Evolutionary conservation across 768 basidiomycete genomes (phyloP), one percentile per base, ranked within the genome.

Genomic region (Phanerochaete carnosa): DNA sequence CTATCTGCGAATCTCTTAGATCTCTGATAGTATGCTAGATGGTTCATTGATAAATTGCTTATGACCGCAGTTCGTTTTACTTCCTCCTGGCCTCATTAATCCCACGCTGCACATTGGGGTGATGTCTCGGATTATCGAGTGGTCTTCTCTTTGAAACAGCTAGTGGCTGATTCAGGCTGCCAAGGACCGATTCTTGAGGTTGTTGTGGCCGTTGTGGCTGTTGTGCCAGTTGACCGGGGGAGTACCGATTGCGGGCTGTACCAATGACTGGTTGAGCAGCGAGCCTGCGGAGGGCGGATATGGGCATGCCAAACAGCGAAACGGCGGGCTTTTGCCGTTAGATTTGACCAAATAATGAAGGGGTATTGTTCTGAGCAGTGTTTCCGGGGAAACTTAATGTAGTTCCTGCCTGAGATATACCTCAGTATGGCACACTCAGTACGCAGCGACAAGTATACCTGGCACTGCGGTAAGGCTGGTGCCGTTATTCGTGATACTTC

Each of bases 341-440:
- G 2, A 37, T 59, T 56, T 71, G 73, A 13, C 76, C 77, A 49
- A 80, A 80, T 32, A 77, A 59, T 43, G 74, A 67, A 3, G 59
- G 46, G 13, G 45, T 58, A 61, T 52, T 30, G 57, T 56, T 45
- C 45, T 52, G 60, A n/a, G 59, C 55, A 4, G 57, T 64, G n/a
- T 55, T 58, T 5, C 68, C 69, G 50, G 72, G 71, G 37, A 73
- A 50, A 22, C 28, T 52, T 5, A 30, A 3, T 1, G 50, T 22
- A 22, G 50, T 52, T 1, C 61, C 67, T 39, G n/a, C 35, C n/a
- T n/a, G n/a, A 26, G 1, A 8, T 4, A 62, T 51, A 50, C 62
- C 65, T n/a, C 45, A 35, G 12, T 15, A 15, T 16, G 15, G 22
- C 43, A 9, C 9, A 16, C 15, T 45, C 16, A 35, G 15, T 19